Conservation (phyloP, 1,139 yeast genomes). For the Taphrina sp. region DNA sequence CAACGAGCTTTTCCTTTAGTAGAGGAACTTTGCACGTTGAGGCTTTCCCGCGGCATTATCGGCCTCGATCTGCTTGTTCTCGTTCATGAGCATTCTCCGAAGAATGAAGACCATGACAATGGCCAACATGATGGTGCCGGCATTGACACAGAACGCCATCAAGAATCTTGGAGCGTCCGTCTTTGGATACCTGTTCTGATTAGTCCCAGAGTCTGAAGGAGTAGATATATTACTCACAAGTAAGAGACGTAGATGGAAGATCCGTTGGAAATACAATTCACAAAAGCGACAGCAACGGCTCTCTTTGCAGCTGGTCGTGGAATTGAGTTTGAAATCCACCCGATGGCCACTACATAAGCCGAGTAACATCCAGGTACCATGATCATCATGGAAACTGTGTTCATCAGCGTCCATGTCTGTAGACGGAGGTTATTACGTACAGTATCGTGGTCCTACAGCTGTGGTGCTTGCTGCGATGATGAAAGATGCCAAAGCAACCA, state of each 20-base stretch:
- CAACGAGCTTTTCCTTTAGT: too few relatives aligned
- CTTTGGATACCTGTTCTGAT: too few relatives aligned
- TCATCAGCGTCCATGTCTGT: too few relatives aligned
- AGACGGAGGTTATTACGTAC: too few relatives aligned
- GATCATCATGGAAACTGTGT: slow-evolving; percentile 45
- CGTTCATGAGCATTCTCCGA: neutral
- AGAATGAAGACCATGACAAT: neutral
- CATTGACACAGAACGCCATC: neutral
- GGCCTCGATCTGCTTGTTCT: neutral
- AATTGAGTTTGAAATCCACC: slow-evolving; percentile 48
- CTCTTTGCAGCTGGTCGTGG: slow-evolving; percentile 54
- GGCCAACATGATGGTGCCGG: neutral
- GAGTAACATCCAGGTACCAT: slow-evolving; percentile 46
- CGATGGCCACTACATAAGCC: slow-evolving; percentile 46
- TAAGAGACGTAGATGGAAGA: slow-evolving; percentile 16
- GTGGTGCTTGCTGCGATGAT: slow-evolving; percentile 37
- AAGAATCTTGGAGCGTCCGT: neutral
- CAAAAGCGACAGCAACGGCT: slow-evolving; percentile 45
- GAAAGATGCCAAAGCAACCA: slow-evolving; percentile 45
- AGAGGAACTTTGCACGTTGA: neutral
- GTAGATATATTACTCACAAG: too few relatives aligned
- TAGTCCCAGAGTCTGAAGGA: too few relatives aligned
- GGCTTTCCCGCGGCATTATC: neutral
- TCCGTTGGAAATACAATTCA: slow-evolving; percentile 36
- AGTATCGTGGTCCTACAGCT: slow-evolving; percentile 49